Conservation (phyloP, 345 rosid species). For the Cochlearia excelsa region DNA sequence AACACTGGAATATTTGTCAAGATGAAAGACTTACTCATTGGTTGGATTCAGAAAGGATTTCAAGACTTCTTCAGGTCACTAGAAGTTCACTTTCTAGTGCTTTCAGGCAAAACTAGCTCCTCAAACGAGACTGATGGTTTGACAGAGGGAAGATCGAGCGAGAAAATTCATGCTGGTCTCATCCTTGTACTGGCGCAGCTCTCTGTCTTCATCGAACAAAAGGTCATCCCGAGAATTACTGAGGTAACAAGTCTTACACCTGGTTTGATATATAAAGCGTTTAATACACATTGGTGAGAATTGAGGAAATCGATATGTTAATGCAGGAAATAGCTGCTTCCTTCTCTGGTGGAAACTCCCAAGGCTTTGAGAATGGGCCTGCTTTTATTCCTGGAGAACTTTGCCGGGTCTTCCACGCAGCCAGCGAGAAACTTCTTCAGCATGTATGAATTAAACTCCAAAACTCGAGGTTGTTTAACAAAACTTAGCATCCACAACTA, state of each 20-base stretch:
- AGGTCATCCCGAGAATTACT: conserved; percentile 75
- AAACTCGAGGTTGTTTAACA: conserved; percentile 9
- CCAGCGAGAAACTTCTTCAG: conserved; percentile 81
- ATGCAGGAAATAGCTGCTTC: conserved; percentile 80
- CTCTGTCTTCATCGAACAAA: conserved; percentile 80
- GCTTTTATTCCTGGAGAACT: conserved; percentile 91
- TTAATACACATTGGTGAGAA: background rate
- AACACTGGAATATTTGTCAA: conserved; percentile 55
- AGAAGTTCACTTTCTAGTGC: conserved; percentile 55
- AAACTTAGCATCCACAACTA: conserved; percentile 18
- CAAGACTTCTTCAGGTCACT: conserved; percentile 79
- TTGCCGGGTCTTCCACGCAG: conserved; percentile 67
- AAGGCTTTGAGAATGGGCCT: conserved; percentile 62
- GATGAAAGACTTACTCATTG: conserved; percentile 57
- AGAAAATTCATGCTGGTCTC: conserved; percentile 63
- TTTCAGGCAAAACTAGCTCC: conserved; percentile 71
- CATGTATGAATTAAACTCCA: conserved; percentile 52
- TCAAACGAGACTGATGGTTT: conserved; percentile 46
- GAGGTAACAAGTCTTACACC: conserved; percentile 58
- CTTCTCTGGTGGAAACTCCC: conserved; percentile 73
- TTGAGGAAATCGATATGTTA: conserved; percentile 20
- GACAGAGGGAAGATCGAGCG: conserved; percentile 50
- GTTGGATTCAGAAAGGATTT: conserved; percentile 94
- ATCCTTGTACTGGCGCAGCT: conserved; percentile 87
- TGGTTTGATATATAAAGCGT: conserved; percentile 10